Evolutionary conservation across 352 stramenopile genomes (phyloP).

Genomic region (Phytopythium litorale): DNA sequence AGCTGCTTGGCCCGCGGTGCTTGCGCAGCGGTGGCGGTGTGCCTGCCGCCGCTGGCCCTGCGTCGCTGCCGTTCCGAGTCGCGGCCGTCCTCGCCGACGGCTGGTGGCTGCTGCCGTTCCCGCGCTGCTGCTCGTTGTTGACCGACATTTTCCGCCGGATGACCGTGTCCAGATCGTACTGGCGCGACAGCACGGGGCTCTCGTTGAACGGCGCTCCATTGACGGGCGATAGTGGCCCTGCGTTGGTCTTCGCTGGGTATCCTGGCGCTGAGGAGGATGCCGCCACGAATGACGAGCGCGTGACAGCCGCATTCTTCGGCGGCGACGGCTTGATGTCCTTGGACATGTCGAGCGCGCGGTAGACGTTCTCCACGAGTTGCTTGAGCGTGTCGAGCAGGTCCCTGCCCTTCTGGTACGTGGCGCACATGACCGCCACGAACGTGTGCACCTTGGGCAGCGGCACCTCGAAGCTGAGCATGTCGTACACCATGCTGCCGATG

Average conservation of each 20-base stretch:
- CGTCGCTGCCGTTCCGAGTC: not conserved
- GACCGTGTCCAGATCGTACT: constrained; percentile 78
- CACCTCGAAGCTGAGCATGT: constrained; percentile 84
- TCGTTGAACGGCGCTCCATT: constrained; percentile 20
- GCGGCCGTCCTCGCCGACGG: not conserved
- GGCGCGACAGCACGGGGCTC: constrained; percentile 34
- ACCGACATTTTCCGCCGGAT: constrained; percentile 78
- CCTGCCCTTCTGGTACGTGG: constrained; percentile 71
- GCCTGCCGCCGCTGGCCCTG: not conserved
- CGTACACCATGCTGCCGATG: constrained; percentile 78
- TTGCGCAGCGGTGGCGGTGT: constrained; percentile 2
- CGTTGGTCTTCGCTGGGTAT: not conserved
- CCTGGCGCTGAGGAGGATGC: not conserved
- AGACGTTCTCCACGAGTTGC: constrained; percentile 80
- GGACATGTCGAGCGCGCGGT: constrained; percentile 72
- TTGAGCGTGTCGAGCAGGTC: constrained; percentile 70
- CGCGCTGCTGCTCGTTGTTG: constrained; percentile 24
- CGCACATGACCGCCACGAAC: constrained; percentile 81
- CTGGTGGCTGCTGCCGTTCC: not conserved
- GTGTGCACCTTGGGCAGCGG: constrained; percentile 66
- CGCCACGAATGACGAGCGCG: not conserved
- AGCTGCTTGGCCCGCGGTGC: not conserved
- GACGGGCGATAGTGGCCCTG: not conserved
- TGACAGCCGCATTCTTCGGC: constrained; percentile 12
- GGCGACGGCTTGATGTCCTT: constrained; percentile 53